Conservation (phyloP, 331 rosid species). For the Acacia concinna region DNA sequence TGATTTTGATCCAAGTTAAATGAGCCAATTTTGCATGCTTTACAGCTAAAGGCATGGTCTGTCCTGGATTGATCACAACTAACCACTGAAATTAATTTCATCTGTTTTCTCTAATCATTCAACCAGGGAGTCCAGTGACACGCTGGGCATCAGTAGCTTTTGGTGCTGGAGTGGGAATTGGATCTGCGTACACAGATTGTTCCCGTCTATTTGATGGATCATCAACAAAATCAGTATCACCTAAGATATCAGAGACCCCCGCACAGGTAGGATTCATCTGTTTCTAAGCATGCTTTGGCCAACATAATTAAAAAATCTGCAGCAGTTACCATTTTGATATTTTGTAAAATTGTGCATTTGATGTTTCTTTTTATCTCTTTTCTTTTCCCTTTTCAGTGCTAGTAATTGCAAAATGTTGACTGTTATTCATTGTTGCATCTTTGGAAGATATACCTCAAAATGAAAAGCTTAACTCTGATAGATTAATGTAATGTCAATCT, state of each 20-base stretch:
- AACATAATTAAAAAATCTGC: neutral
- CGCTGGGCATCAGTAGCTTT: slow-evolving; percentile 80
- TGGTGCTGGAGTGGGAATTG: slow-evolving; percentile 76
- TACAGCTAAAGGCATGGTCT: neutral
- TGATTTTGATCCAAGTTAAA: neutral
- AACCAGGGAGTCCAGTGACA: slow-evolving; percentile 65
- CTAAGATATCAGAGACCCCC: slow-evolving; percentile 39
- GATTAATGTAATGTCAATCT: too few species aligned
- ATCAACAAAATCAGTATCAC: slow-evolving; percentile 39
- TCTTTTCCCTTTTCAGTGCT: neutral
- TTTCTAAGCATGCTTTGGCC: neutral
- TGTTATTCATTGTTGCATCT: neutral
- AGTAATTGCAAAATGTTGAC: neutral
- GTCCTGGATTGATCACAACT: neutral
- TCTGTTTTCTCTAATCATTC: slow-evolving; percentile 2
- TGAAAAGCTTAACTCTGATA: neutral
- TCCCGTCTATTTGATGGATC: slow-evolving; percentile 51
- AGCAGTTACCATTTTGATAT: neutral
- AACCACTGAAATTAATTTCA: neutral
- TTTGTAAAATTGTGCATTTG: neutral
- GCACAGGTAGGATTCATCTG: slow-evolving; percentile 37
- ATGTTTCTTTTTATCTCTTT: neutral
- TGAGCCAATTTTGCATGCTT: neutral
- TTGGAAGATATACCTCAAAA: neutral
- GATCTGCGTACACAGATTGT: slow-evolving; percentile 71